Percentiles rank a stretch among this genome's conserved stretches.
Evolutionary conservation across 169 alveolate species (phyloP).

Genomic region (Plasmodium berghei): DNA sequence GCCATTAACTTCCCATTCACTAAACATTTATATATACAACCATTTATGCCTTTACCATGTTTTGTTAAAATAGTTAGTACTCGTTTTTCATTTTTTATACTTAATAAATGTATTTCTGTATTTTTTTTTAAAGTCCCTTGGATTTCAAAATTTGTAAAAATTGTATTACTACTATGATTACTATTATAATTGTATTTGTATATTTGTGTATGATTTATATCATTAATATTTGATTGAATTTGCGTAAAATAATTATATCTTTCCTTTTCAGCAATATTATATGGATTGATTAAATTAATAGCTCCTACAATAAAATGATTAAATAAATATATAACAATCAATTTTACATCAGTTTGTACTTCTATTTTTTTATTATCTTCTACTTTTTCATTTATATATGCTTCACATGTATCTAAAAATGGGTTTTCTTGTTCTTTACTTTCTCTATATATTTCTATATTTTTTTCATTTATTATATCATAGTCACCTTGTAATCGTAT

Average conservation of each 20-base stretch:
- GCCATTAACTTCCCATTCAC: constrained; percentile 36
- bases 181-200: constrained; percentile 17
- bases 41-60: constrained; percentile 70
- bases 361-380: not conserved
- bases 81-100: constrained; percentile 26
- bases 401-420: constrained; percentile 37
- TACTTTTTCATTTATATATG: constrained; percentile 44
- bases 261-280: constrained; percentile 28
- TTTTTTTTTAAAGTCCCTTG: constrained; percentile 12
- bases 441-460: not conserved
- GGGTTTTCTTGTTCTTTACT: constrained; percentile 5
- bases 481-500: not conserved
- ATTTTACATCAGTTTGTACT: constrained; percentile 10
- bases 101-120: constrained; percentile 20
- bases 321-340: constrained; percentile 36
- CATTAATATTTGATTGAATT: constrained; percentile 40
- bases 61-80: constrained; percentile 27
- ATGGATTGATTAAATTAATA: constrained; percentile 43
- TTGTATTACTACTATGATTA: not conserved
- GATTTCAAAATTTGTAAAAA: constrained; percentile 2
- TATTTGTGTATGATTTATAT: constrained; percentile 44
- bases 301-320: constrained; percentile 61
- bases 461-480: not conserved
- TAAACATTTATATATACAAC: constrained; percentile 44
- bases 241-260: constrained; percentile 22